Base-by-base conservation (phyloP, 1,284 basidiomycete genomes). In the Microbotryum scabiosae region DNA sequence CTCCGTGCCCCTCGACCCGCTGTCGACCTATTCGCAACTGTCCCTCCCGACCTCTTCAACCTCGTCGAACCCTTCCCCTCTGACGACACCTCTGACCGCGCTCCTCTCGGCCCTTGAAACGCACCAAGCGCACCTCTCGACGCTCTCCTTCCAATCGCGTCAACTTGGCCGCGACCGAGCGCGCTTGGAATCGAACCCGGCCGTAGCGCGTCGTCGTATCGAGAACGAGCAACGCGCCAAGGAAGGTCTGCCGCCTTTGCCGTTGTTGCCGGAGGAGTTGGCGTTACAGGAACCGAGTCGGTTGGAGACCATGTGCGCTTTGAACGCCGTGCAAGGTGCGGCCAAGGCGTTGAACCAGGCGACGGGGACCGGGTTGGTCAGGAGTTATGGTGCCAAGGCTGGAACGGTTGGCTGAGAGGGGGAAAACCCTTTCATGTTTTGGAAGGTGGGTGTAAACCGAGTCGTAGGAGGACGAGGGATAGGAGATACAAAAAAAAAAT, bases 151-250 rank as follows among this genome's bases (percentile, higher is more conserved):
- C 80, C 81, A 93, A 72, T 81, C 82, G 52, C 85, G 94, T 61
- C 92, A 97, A 76, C 91, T 97, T 71, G 87, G 85, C 26, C 83
- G 94, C 51, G 94, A 97, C 76, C 87, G 86, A 73, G 78, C 82
- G 46, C 84, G 84, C 65, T 89, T 91, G 63, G 94, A 98, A 64
- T 79, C 80, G 4, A 59, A 60, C 60, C 61, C 69, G 60, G 85
- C 85, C 70, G 76, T 93, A 59, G 81, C 82, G 70, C 90, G 90
- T 75, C 83, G 91, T 69, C 88, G 87, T 73, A 90, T 94, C 72
- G 94, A 97, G 77, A 97, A 93, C 73, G 83, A 82, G 25, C 79
- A 81, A 61, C 82, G 94, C 60, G 82, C 87, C 65, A 85, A 85
- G 54, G 87, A 93, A 71, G 92, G 92, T 10, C 79, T 96, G 61